Percentiles rank a stretch among this genome's conserved stretches.
These are phyloP conservation scores for Dalbergia oliveri DNA, from an alignment of 306 rosid species.

Conservation along the genomic window DNA sequence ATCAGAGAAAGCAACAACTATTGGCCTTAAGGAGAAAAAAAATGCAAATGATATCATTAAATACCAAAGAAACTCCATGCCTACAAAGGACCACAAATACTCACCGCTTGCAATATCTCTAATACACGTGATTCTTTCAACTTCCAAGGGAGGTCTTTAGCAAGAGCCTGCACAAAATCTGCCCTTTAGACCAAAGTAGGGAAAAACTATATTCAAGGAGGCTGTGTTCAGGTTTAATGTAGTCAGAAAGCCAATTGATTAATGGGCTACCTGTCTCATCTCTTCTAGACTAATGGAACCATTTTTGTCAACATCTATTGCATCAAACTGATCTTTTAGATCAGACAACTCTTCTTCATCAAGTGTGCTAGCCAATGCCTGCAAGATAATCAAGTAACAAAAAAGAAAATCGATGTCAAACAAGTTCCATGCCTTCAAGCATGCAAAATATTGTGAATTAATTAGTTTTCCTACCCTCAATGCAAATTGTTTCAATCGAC, in stretches of 20 bases:
- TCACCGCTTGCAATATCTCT: constrained; percentile 95
- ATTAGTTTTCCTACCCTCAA: constrained; percentile 72
- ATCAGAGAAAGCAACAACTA: constrained; percentile 18
- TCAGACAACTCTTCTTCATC: constrained; percentile 85
- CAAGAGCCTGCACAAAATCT: constrained; percentile 84
- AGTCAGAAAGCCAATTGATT: constrained; percentile 31
- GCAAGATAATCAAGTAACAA: constrained; percentile 46
- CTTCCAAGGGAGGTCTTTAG: constrained; percentile 98
- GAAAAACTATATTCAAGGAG: constrained; percentile 31
- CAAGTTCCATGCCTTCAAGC: constrained; percentile 30
- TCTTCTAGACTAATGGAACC: constrained; percentile 97
- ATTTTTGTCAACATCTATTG: constrained; percentile 96
- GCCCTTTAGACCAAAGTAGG: constrained; percentile 46
- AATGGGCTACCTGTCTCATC: constrained; percentile 85
- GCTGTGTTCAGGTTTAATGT: constrained; percentile 15
- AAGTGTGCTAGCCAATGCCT: constrained; percentile 99
- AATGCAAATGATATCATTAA: constrained; percentile 16
- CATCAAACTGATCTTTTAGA: constrained; percentile 95
- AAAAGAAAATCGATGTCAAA: constrained; percentile 33
- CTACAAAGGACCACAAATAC: constrained; percentile 50
- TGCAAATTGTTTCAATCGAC: constrained; percentile 98
- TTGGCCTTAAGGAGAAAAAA: background rate
- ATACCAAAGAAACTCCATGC: constrained; percentile 14
- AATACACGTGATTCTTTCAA: constrained; percentile 88
- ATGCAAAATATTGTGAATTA: constrained; percentile 30